A percentile compares a stretch with the other conserved stretches of the same genome.
Evolutionary conservation across 768 basidiomycete genomes (phyloP).

Genomic region (Gymnopilus junonius): DNA sequence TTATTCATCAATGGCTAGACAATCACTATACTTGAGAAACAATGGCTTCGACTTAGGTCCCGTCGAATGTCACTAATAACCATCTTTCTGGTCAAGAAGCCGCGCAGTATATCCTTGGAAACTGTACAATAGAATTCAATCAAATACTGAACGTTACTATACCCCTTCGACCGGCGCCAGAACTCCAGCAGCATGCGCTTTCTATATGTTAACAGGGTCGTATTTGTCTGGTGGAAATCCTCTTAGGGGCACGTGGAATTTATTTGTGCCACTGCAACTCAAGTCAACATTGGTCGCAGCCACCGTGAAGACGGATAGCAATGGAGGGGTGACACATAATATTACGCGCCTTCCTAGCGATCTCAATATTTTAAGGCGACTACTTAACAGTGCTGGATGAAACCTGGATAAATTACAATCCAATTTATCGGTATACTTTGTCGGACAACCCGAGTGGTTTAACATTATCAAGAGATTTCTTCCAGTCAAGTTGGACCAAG

Average conservation of each 20-base stretch:
- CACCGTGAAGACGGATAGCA: no score
- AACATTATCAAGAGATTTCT: background rate
- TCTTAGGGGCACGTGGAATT: constrained; percentile 7
- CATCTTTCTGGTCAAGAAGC: background rate
- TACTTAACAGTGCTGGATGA: background rate
- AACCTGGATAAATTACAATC: background rate
- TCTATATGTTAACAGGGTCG: background rate
- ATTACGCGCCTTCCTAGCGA: constrained; percentile 13
- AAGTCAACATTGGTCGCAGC: constrained; percentile 10
- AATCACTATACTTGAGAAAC: background rate
- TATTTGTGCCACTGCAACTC: constrained; percentile 11
- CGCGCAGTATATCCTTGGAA: background rate
- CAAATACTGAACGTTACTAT: background rate
- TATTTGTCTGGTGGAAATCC: no score
- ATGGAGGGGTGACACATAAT: background rate
- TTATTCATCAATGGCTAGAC: constrained; percentile 14
- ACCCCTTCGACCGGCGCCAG: background rate
- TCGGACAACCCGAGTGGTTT: constrained; percentile 3
- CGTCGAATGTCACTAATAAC: background rate
- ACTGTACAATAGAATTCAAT: background rate
- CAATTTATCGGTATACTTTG: constrained; percentile 6
- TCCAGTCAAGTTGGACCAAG: background rate
- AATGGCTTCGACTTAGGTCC: background rate
- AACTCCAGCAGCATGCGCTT: background rate
- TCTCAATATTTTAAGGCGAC: background rate